Evolutionary conservation across 1,284 basidiomycete genomes (phyloP).

Genomic region (Puccinia hordei): DNA sequence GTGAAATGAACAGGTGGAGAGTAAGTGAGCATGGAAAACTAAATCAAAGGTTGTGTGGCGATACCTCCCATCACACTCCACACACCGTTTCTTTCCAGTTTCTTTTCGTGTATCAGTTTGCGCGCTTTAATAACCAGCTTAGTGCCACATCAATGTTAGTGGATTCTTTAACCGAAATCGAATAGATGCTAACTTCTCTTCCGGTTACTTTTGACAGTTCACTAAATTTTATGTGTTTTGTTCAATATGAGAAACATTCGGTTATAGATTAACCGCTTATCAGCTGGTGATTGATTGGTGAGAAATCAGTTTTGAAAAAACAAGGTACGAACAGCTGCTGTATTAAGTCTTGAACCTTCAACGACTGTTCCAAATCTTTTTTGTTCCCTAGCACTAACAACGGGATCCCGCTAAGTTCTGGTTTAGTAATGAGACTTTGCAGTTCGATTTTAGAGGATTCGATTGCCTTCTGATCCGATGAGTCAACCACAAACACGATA

Average conservation of each 20-base stretch:
- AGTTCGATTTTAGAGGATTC: constrained; percentile 85
- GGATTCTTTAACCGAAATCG: constrained; percentile 49
- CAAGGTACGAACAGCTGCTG: constrained; percentile 68
- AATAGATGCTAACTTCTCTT: constrained; percentile 48
- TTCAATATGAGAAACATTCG: too few species aligned
- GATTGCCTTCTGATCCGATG: constrained; percentile 77
- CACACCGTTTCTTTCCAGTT: background rate
- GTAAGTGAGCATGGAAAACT: background rate
- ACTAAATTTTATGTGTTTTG: background rate
- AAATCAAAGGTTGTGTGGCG: background rate
- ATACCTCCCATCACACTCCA: background rate
- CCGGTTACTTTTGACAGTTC: constrained; percentile 48
- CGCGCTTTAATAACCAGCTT: constrained; percentile 46
- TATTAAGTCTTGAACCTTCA: constrained; percentile 82
- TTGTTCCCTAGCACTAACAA: constrained; percentile 93
- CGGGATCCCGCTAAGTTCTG: constrained; percentile 75
- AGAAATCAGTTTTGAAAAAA: background rate
- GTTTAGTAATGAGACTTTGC: constrained; percentile 77
- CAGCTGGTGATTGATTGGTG: too few species aligned
- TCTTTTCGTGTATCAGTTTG: background rate
- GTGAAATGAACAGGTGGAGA: background rate
- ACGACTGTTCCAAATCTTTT: constrained; percentile 81
- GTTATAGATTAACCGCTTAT: background rate
- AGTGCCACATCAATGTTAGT: constrained; percentile 42
- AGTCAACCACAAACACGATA: constrained; percentile 90